Percentiles rank a stretch among this genome's conserved stretches.
These are phyloP conservation scores for Talaromyces marneffei DNA, from an alignment of 2,329 filamentous ascomycete genomes.

Conservation along the genomic window DNA sequence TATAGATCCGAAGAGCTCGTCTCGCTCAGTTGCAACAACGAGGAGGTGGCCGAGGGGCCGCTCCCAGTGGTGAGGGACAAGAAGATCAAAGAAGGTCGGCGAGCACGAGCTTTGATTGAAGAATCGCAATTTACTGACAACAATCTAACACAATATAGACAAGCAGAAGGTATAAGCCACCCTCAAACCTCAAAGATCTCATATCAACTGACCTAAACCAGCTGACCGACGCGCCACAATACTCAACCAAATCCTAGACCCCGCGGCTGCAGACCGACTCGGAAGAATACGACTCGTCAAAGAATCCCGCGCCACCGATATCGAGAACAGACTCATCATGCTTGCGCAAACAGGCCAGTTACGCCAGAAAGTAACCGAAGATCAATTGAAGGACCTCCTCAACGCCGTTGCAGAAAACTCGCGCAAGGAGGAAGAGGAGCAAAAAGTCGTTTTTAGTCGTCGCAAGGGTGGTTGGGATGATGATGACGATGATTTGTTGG, in stretches of 20 bases:
- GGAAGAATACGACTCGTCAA: slow-evolving; percentile 95
- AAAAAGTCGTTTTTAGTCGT: slow-evolving; percentile 80
- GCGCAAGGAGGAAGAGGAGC: slow-evolving; percentile 52
- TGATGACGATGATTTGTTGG: slow-evolving; percentile 60
- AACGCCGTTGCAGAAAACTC: slow-evolving; percentile 75
- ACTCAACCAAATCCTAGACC: slow-evolving; percentile 87
- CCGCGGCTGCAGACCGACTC: slow-evolving; percentile 86
- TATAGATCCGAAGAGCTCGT: slow-evolving; percentile 81
- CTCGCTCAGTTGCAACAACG: slow-evolving; percentile 85
- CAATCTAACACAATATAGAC: background rate
- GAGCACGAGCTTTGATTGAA: slow-evolving; percentile 22
- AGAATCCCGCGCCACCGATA: slow-evolving; percentile 77
- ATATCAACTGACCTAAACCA: slow-evolving; percentile 13
- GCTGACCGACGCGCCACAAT: slow-evolving; percentile 46
- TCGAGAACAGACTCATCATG: slow-evolving; percentile 90
- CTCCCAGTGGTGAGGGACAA: slow-evolving; percentile 47
- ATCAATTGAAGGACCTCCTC: slow-evolving; percentile 86
- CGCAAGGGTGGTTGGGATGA: slow-evolving; percentile 82
- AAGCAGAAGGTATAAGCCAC: slow-evolving; percentile 10
- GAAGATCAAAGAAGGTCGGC: slow-evolving; percentile 65
- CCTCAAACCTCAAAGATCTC: background rate
- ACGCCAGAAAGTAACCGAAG: slow-evolving; percentile 79
- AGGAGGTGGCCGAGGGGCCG: slow-evolving; percentile 45
- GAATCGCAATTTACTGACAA: background rate
- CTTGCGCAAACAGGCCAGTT: slow-evolving; percentile 84